Evolutionary conservation across 257 asterid species (phyloP).

Genomic region (Plantago major): DNA sequence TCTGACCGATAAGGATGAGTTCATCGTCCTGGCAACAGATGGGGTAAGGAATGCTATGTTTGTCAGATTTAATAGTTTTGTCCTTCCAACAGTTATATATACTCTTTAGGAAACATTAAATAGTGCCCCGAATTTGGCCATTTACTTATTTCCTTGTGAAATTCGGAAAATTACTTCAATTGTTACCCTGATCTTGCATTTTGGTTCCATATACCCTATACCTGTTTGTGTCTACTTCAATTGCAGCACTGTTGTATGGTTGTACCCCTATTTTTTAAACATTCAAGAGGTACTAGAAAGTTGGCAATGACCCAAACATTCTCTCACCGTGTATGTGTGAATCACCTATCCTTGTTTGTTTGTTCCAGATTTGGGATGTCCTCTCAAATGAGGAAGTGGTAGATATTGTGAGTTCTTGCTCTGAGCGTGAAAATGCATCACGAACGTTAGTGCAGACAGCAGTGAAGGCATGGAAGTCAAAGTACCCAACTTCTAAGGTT

Average conservation of each 20-base stretch:
- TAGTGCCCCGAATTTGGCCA: neutral
- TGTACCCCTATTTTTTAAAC: neutral
- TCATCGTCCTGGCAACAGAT: constrained; percentile 60
- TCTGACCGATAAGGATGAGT: constrained; percentile 53
- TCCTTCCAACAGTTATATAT: neutral
- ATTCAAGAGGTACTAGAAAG: neutral
- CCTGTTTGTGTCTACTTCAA: too few relatives aligned
- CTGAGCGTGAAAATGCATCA: constrained; percentile 42
- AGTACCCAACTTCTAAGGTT: constrained; percentile 49
- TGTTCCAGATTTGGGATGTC: constrained; percentile 56
- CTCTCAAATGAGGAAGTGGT: constrained; percentile 55
- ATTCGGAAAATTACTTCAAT: neutral
- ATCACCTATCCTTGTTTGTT: neutral
- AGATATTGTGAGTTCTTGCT: constrained; percentile 40
- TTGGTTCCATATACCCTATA: too few relatives aligned
- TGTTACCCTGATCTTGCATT: neutral
- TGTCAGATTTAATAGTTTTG: neutral
- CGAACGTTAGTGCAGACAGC: constrained; percentile 45
- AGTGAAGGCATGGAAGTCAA: constrained; percentile 40
- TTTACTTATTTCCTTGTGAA: neutral
- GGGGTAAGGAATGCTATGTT: constrained; percentile 39
- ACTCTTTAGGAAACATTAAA: neutral
- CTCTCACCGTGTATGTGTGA: neutral
- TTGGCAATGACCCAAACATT: neutral
- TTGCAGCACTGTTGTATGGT: neutral